Percentiles rank a stretch among this genome's conserved stretches.
phyloP scores from a whole-genome alignment of 768 basidiomycete genomes.

The Russula ochroleuca region DNA sequence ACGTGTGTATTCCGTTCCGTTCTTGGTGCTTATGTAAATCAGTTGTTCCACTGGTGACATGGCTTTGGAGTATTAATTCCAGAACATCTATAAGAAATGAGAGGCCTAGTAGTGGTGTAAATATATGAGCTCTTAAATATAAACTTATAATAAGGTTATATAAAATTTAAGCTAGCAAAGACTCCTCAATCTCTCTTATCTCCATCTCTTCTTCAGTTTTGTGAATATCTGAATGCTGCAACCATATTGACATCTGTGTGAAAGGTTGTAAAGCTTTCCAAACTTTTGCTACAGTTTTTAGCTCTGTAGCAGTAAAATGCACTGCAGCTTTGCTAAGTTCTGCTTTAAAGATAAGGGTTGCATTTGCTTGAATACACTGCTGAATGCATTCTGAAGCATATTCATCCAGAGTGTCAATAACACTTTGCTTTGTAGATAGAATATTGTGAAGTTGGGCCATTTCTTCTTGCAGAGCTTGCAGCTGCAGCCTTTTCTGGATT shows the following conservation, averaged over 20 bases:
- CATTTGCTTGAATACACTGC: conserved; percentile 1
- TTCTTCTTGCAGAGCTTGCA: conserved; percentile 11
- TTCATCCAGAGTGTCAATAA: not conserved
- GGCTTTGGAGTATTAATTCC: no score
- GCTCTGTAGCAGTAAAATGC: not conserved
- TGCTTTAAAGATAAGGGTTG: not conserved
- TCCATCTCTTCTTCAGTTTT: conserved; percentile 15
- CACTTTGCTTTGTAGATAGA: not conserved
- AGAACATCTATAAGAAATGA: no score
- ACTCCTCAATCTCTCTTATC: conserved; percentile 17
- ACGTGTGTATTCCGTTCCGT: no score
- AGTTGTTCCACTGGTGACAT: no score
- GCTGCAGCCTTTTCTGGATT: conserved; percentile 7
- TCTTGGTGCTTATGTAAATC: no score
- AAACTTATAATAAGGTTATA: not conserved
- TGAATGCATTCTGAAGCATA: conserved; percentile 6
- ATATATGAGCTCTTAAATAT: not conserved
- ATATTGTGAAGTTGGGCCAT: conserved; percentile 9
- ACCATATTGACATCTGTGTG: conserved; percentile 9
- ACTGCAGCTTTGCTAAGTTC: not conserved
- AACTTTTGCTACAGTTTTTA: conserved; percentile 1
- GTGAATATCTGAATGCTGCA: conserved; percentile 5
- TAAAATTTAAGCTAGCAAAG: conserved; percentile 9
- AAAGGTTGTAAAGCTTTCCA: conserved; percentile 7
- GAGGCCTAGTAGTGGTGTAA: not conserved